Evolutionary conservation across 1,284 basidiomycete species (phyloP).

Genomic region (Sanghuangporus weigelae): DNA sequence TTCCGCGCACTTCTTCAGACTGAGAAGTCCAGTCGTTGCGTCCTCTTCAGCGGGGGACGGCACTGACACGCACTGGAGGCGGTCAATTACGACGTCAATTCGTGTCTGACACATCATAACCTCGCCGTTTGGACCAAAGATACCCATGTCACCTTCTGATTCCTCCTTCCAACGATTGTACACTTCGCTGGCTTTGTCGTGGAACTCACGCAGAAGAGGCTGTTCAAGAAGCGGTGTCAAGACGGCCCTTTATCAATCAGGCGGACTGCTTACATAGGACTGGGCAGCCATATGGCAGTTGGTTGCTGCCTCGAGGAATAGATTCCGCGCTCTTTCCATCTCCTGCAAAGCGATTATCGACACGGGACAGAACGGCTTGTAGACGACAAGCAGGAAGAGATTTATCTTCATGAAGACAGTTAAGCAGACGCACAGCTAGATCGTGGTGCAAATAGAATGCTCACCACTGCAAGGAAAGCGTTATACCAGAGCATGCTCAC

Average conservation of each 20-base stretch:
- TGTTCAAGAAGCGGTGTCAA: not conserved
- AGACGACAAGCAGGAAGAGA: not conserved
- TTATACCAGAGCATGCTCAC: slow-evolving; percentile 9
- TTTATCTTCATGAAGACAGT: not conserved
- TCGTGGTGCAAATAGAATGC: not conserved
- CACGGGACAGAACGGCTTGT: slow-evolving; percentile 8
- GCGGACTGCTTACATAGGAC: slow-evolving; percentile 5
- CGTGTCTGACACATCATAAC: slow-evolving; percentile 2
- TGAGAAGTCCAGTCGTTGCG: not conserved
- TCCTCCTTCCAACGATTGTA: not conserved
- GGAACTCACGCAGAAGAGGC: slow-evolving; percentile 3
- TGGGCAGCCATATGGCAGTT: slow-evolving; percentile 6
- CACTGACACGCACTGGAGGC: not conserved
- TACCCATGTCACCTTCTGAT: not conserved
- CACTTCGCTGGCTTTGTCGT: not conserved
- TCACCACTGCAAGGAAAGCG: slow-evolving; percentile 9
- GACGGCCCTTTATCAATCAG: not conserved
- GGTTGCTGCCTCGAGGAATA: not conserved
- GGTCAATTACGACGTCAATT: not conserved
- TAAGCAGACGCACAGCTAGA: not conserved
- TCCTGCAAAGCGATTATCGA: not conserved
- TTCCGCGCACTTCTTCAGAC: not conserved
- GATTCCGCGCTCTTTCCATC: slow-evolving; percentile 1
- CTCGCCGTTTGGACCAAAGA: slow-evolving; percentile 10
- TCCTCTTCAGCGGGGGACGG: not conserved